phyloP scores from a whole-genome alignment of 768 basidiomycete species.

The Crucibulum laeve region DNA sequence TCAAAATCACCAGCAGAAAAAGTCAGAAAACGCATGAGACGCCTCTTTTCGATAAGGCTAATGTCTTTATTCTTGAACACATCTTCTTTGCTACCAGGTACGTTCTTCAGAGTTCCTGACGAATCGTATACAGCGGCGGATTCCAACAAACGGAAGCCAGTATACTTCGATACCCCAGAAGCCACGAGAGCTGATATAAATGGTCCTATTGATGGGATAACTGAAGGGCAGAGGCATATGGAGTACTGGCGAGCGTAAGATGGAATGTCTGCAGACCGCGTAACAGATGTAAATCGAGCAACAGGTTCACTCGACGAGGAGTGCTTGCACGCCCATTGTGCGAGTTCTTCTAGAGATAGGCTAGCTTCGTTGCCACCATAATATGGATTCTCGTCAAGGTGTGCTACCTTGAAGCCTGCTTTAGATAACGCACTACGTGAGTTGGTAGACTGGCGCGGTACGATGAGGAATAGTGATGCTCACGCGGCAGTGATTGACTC shows the following conservation, averaged over 20 bases:
- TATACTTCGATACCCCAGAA: conserved; percentile 86
- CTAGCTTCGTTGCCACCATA: conserved; percentile 86
- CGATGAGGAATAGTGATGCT: conserved; percentile 23
- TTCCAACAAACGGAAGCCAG: conserved; percentile 83
- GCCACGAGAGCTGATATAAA: conserved; percentile 74
- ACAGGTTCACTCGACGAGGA: background rate
- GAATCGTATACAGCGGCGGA: conserved; percentile 56
- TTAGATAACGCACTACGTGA: conserved; percentile 76
- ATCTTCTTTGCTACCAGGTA: conserved; percentile 90
- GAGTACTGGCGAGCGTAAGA: conserved; percentile 74
- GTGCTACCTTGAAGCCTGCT: conserved; percentile 82
- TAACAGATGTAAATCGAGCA: conserved; percentile 36
- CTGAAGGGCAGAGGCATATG: conserved; percentile 76
- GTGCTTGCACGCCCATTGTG: conserved; percentile 54
- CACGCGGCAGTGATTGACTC: conserved; percentile 90
- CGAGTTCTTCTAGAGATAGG: conserved; percentile 76
- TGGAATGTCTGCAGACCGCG: conserved; percentile 37
- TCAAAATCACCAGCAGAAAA: conserved; percentile 80
- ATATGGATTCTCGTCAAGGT: conserved; percentile 79
- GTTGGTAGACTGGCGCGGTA: conserved; percentile 8
- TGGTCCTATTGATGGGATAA: conserved; percentile 77
- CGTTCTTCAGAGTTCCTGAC: conserved; percentile 46
- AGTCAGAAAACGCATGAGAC: conserved; percentile 88
- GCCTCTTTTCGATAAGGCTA: conserved; percentile 77
- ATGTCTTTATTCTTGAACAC: conserved; percentile 85